A percentile compares a stretch with the other conserved stretches of the same genome.
phyloP scores from a whole-genome alignment of 1,284 basidiomycete species.

The Gomphus bonarii region DNA sequence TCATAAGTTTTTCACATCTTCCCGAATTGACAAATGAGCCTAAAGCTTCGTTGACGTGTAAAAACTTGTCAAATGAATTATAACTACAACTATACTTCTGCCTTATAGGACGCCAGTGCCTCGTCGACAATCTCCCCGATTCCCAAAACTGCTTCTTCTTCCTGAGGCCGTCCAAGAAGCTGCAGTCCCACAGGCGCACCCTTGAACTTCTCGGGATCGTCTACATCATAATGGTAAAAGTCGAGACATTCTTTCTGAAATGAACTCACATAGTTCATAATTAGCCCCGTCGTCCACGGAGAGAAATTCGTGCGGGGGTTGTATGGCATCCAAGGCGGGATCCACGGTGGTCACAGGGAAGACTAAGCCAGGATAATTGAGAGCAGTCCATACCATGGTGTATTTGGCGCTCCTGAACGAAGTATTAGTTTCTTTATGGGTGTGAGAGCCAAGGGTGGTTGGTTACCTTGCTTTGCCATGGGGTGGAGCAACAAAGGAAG shows the following conservation, averaged over 20 bases:
- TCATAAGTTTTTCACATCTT: too few species aligned
- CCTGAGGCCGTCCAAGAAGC: constrained; percentile 54
- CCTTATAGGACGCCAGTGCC: neutral
- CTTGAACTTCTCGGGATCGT: constrained; percentile 44
- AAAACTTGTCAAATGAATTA: too few species aligned
- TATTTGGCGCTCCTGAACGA: constrained; percentile 34
- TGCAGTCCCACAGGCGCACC: constrained; percentile 64
- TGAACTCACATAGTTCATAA: constrained; percentile 44
- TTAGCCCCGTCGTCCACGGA: constrained; percentile 34
- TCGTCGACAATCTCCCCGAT: constrained; percentile 50
- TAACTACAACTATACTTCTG: too few species aligned
- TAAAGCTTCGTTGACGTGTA: too few species aligned
- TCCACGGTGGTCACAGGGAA: constrained; percentile 61
- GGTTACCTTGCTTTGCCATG: constrained; percentile 39
- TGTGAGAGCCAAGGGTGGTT: constrained; percentile 12
- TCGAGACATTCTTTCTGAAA: neutral
- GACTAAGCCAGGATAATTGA: constrained; percentile 57
- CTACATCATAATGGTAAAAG: constrained; percentile 23
- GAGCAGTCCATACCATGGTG: constrained; percentile 55
- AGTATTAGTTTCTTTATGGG: constrained; percentile 8
- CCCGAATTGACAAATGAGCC: too few species aligned
- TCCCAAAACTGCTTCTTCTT: constrained; percentile 62
- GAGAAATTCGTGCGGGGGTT: constrained; percentile 33
- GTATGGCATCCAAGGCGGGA: constrained; percentile 33
- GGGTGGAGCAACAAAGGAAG: constrained; percentile 37